Evolutionary conservation across 2,329 filamentous ascomycete species (phyloP).

Genomic region (Nigrospora oryzae): DNA sequence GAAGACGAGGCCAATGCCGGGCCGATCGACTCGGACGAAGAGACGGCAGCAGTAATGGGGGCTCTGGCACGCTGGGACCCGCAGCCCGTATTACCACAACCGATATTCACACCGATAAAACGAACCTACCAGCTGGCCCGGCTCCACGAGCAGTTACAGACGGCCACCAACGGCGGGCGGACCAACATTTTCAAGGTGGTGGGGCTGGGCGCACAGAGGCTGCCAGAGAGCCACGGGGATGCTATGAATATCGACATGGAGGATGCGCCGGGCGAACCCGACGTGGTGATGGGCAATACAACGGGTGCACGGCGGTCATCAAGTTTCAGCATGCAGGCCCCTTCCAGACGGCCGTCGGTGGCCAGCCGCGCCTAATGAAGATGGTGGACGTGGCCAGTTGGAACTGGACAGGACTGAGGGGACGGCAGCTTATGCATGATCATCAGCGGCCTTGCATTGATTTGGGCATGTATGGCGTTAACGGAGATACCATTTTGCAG

Average conservation of each 20-base stretch:
- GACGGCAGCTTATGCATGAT: no score
- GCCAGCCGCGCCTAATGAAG: constrained; percentile 32
- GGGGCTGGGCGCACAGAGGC: constrained; percentile 46
- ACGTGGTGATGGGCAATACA: constrained; percentile 29
- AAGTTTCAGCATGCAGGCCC: constrained; percentile 34
- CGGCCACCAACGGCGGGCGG: constrained; percentile 57
- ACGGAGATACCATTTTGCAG: background rate
- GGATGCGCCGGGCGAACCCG: constrained; percentile 51
- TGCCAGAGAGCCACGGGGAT: constrained; percentile 40
- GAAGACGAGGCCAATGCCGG: constrained; percentile 72
- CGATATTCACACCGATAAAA: constrained; percentile 50
- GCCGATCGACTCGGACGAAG: constrained; percentile 89
- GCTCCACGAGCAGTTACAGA: constrained; percentile 56
- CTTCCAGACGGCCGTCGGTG: constrained; percentile 37
- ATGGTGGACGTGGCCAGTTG: background rate
- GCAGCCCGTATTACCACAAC: constrained; percentile 65
- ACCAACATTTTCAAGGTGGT: constrained; percentile 57
- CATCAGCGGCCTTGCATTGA: background rate
- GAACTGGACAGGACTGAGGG: background rate
- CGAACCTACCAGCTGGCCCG: constrained; percentile 55
- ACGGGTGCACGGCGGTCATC: constrained; percentile 31
- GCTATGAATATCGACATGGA: constrained; percentile 34
- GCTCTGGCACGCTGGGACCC: constrained; percentile 70
- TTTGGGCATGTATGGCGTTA: background rate
- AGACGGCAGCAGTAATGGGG: constrained; percentile 81